These are phyloP conservation scores for Xylaria intraflava DNA, from an alignment of 495 filamentous ascomycete genomes.

Conservation along the genomic window DNA sequence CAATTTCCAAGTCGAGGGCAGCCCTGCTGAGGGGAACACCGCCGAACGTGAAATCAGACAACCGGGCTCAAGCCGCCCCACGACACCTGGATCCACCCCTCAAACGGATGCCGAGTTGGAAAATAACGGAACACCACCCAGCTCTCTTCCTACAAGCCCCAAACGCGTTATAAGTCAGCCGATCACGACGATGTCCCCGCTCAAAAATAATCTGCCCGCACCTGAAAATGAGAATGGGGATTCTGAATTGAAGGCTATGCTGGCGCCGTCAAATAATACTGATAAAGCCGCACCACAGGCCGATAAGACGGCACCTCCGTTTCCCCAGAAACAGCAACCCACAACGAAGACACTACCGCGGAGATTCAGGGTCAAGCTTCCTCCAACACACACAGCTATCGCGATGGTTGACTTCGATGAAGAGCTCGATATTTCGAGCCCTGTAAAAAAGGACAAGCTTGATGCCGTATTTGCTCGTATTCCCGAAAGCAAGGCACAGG, in stretches of 20 bases:
- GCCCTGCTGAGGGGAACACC: too few relatives aligned
- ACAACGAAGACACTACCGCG: conserved; percentile 19
- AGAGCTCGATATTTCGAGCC: conserved; percentile 30
- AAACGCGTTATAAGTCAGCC: conserved; percentile 11
- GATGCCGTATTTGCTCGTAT: conserved; percentile 64
- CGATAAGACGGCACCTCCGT: conserved; percentile 9
- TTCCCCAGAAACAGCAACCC: conserved; percentile 12
- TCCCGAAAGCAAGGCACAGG: conserved; percentile 49
- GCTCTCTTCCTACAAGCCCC: conserved; percentile 37
- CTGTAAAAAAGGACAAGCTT: conserved; percentile 34
- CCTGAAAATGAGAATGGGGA: conserved; percentile 17
- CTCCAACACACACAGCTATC: conserved; percentile 22
- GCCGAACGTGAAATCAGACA: conserved; percentile 25
- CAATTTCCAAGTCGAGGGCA: conserved; percentile 51
- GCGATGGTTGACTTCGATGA: conserved; percentile 29
- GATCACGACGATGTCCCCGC: not conserved
- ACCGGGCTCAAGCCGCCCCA: conserved; percentile 40
- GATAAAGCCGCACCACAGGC: conserved; percentile 55
- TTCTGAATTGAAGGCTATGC: conserved; percentile 25
- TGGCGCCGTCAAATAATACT: conserved; percentile 20
- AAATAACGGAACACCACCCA: conserved; percentile 47
- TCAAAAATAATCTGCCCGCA: not conserved
- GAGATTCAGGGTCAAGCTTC: conserved; percentile 38
- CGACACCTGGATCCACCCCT: conserved; percentile 30
- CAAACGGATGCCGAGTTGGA: conserved; percentile 40